phyloP scores from a whole-genome alignment of 2,329 filamentous ascomycete species.

The Fragosphaeria purpurea region DNA sequence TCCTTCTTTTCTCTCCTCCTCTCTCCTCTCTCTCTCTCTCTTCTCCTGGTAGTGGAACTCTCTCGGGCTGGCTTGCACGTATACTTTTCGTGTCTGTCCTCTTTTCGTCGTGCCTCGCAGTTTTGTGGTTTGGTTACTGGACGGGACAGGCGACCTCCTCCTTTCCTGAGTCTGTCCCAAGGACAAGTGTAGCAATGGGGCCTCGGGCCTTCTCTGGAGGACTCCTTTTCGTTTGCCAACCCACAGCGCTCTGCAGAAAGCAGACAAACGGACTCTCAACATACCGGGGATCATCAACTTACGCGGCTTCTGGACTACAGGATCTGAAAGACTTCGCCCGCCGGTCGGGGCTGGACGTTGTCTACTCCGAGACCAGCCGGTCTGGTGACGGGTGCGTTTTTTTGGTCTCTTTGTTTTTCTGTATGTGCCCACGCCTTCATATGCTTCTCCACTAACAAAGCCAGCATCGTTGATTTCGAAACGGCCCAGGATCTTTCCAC shows the following conservation, averaged over 20 bases:
- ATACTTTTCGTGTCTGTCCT: neutral
- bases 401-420: neutral
- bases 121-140: conserved; percentile 3
- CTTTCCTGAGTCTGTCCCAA: neutral
- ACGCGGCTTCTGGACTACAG: conserved; percentile 73
- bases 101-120: neutral
- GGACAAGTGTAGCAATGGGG: neutral
- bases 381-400: conserved; percentile 88
- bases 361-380: conserved; percentile 92
- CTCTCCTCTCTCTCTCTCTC: neutral
- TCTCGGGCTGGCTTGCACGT: neutral
- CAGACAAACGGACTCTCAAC: neutral
- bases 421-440: neutral
- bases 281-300: conserved; percentile 53
- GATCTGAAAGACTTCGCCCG: conserved; percentile 99
- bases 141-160: neutral
- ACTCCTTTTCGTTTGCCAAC: neutral
- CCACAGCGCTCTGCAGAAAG: neutral
- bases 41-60: conserved; percentile 2
- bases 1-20: no score
- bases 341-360: conserved; percentile 91
- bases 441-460: neutral
- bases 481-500: conserved; percentile 79
- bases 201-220: neutral
- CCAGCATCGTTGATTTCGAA: conserved; percentile 95